Percentiles rank a stretch among this genome's conserved stretches.
Conservation (phyloP, 2,329 filamentous ascomycete species). For the Pseudodiploospora longispora region DNA sequence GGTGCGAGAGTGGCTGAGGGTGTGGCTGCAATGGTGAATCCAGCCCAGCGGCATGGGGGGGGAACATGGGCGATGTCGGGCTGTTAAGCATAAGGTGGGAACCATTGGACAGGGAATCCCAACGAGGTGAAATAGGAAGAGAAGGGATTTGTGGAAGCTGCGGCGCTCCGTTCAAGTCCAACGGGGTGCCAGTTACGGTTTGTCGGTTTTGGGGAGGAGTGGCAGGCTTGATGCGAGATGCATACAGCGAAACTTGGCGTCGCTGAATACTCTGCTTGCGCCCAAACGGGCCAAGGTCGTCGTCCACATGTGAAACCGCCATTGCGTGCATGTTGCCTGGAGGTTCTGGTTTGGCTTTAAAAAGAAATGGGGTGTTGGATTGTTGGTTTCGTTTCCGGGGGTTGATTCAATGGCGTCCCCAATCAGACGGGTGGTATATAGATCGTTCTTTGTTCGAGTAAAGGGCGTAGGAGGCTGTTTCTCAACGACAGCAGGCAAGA, state of each 20-base stretch:
- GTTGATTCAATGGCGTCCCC: no score
- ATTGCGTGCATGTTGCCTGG: constrained; percentile 14
- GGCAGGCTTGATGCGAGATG: constrained; percentile 13
- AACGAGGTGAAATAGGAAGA: constrained; percentile 32
- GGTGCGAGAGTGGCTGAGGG: constrained; percentile 13
- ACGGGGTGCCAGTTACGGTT: constrained; percentile 1
- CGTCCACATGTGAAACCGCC: constrained; percentile 10
- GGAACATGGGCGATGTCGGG: constrained; percentile 10
- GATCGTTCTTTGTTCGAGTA: no score
- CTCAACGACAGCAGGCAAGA: constrained; percentile 4
- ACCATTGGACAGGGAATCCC: constrained; percentile 32
- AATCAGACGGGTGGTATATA: no score
- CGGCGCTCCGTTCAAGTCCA: constrained; percentile 1
- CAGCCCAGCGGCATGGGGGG: constrained; percentile 9
- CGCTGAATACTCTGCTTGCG: constrained; percentile 8
- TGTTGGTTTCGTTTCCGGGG: no score
- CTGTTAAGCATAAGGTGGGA: constrained; percentile 18
- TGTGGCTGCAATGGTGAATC: constrained; percentile 17
- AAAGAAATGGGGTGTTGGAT: no score
- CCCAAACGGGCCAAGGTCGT: constrained; percentile 5
- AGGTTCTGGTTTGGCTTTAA: neutral
- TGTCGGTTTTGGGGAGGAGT: constrained; percentile 8
- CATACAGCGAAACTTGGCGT: constrained; percentile 15
- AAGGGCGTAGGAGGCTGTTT: neutral
- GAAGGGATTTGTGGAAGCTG: constrained; percentile 23